Conservation (phyloP, 306 rosid species). For the Casuarina glauca region DNA sequence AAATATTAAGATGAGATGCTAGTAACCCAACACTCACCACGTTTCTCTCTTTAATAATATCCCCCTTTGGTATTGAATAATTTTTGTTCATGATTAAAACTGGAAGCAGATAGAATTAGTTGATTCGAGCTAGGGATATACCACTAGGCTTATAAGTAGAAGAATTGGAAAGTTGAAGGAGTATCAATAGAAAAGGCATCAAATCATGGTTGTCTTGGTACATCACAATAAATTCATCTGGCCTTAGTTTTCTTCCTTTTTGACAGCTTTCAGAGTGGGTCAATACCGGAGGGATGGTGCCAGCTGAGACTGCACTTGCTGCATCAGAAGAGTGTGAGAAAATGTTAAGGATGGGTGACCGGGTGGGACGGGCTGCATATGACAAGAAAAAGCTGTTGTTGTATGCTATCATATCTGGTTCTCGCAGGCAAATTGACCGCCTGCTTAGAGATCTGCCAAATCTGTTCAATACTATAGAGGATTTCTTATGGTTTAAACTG, state of each 20-base stretch:
- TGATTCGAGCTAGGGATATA: too few relatives aligned
- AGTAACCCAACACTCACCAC: not conserved
- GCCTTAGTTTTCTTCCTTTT: constrained; percentile 28
- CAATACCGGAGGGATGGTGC: constrained; percentile 79
- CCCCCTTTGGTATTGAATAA: too few relatives aligned
- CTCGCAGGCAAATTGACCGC: constrained; percentile 86
- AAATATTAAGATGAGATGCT: not conserved
- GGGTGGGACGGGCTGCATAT: constrained; percentile 84
- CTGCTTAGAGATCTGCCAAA: constrained; percentile 83
- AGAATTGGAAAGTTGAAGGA: not conserved
- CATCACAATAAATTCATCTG: not conserved
- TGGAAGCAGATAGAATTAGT: too few relatives aligned
- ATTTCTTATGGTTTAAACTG: constrained; percentile 97
- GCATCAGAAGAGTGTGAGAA: constrained; percentile 96
- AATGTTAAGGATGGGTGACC: constrained; percentile 89
- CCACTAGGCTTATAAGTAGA: too few relatives aligned
- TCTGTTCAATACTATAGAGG: constrained; percentile 89
- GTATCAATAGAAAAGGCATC: not conserved
- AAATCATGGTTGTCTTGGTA: not conserved
- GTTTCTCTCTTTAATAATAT: too few relatives aligned
- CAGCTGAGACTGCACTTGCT: constrained; percentile 63
- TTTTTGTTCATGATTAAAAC: too few relatives aligned
- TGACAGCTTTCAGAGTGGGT: constrained; percentile 95
- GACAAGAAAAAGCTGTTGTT: constrained; percentile 91
- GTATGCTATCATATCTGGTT: constrained; percentile 91